Percentiles rank a stretch among this genome's conserved stretches.
Evolutionary conservation across 164 flowering plant species (phyloP).

Genomic region (Cinnamomum micranthum): DNA sequence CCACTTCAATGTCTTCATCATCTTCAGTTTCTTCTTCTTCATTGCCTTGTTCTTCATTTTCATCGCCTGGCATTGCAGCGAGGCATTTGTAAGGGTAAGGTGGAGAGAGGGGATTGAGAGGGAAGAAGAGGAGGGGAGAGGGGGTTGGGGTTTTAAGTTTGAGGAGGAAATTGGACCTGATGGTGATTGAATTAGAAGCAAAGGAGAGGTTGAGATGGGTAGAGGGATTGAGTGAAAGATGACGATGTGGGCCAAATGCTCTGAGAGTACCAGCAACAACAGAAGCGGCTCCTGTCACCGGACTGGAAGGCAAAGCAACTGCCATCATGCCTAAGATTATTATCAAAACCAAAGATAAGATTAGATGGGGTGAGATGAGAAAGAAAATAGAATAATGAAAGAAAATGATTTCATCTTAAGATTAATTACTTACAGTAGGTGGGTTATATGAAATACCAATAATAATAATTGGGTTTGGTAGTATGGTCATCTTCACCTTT

Average conservation of each 20-base stretch:
- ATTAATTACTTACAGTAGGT: too few relatives aligned
- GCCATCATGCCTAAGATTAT: too few relatives aligned
- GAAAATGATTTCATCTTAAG: too few relatives aligned
- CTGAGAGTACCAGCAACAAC: background rate
- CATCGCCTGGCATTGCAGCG: background rate
- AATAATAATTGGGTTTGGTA: too few relatives aligned
- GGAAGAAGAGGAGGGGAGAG: background rate
- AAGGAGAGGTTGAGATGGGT: background rate
- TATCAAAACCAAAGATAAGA: too few relatives aligned
- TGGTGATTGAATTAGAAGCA: background rate
- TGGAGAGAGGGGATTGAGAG: background rate
- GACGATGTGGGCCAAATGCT: background rate
- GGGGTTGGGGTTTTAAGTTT: background rate
- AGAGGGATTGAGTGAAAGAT: background rate
- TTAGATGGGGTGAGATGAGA: too few relatives aligned
- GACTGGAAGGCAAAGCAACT: too few relatives aligned
- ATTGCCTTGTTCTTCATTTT: background rate
- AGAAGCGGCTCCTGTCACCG: background rate
- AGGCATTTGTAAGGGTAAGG: background rate
- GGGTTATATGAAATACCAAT: too few relatives aligned
- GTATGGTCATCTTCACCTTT: too few relatives aligned
- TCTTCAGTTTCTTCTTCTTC: constrained; percentile 23
- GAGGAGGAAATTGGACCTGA: background rate
- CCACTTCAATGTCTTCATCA: constrained; percentile 10
- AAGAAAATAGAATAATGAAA: too few relatives aligned